A percentile compares a stretch with the other conserved stretches of the same genome.
Evolutionary conservation across 2,329 filamentous ascomycete genomes (phyloP).

Genomic region (Lasiodiplodia hormozganensis): DNA sequence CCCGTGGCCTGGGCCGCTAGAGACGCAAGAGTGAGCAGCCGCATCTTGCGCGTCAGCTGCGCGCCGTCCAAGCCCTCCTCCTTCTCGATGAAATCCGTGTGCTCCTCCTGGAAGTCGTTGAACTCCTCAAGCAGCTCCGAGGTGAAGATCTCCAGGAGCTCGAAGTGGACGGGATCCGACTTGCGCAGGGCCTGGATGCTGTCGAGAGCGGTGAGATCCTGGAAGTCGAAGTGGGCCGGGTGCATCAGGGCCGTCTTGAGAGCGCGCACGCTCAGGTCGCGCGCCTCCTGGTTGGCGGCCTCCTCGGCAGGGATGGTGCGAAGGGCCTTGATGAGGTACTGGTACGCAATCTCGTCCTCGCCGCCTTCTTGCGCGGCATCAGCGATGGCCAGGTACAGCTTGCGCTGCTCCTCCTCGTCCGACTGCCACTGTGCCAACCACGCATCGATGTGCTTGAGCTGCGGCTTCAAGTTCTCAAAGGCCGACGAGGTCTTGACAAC

Average conservation of each 20-base stretch:
- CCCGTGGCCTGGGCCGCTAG: conserved; percentile 75
- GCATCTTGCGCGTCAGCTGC: conserved; percentile 91
- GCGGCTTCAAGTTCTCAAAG: conserved; percentile 83
- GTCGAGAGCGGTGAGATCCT: conserved; percentile 72
- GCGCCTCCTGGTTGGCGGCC: conserved; percentile 61
- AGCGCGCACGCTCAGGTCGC: conserved; percentile 67
- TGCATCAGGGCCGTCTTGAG: conserved; percentile 72
- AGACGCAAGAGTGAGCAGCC: conserved; percentile 89
- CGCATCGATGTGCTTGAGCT: conserved; percentile 79
- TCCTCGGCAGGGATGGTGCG: conserved; percentile 73
- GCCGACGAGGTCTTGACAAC: conserved; percentile 73
- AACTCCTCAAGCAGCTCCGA: conserved; percentile 95
- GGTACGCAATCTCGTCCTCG: conserved; percentile 76
- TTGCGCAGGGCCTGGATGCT: conserved; percentile 86
- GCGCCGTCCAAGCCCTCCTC: conserved; percentile 74
- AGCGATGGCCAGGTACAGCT: conserved; percentile 81
- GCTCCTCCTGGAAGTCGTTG: conserved; percentile 92
- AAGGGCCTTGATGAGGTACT: conserved; percentile 77
- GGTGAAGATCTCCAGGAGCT: conserved; percentile 94
- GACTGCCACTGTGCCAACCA: conserved; percentile 88
- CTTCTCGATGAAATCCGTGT: conserved; percentile 82
- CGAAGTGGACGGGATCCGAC: conserved; percentile 83
- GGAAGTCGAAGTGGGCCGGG: conserved; percentile 74
- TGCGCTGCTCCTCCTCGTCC: conserved; percentile 81
- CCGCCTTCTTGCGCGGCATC: conserved; percentile 80